Base-by-base conservation (phyloP, 345 rosid species). In the Gossypium longicalyx region DNA sequence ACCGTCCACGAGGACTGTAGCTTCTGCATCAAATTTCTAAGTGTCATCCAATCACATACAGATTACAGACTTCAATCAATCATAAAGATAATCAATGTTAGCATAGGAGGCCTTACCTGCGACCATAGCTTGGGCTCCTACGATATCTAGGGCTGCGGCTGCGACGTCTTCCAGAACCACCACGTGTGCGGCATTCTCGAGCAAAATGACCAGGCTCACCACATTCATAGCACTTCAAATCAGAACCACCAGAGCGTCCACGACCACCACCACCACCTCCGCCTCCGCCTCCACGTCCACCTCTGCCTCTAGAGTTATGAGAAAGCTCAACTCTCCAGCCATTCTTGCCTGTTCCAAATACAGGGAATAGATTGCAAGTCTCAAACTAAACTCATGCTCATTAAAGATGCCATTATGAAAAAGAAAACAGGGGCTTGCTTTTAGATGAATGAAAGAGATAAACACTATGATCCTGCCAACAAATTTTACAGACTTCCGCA, bases 171-270 rank as follows among this genome's bases (percentile, higher is more conserved):
- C 96, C 93, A 0, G 88, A 65, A 41, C 91, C 92, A 83, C 85
- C 91, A 38, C 91, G 97, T 25, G 61, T 67, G 57, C 89, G 89
- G 69, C 97, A 92, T 81, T 92, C 97, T 76, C 97, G 96, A 3
- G 97, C 96, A 86, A 92, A 92, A 77, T 92, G 97, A 67, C 97
- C 97, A 61, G 96, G 85, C 83, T 92, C 97, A 11, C 96, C 95
- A 74, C 97, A 92, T 71, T 92, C 97, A 72, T 90, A 92, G 81
- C 97, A 90, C 82, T 92, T 92, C 83, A 89, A 85, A 79, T 92
- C 96, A 68, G 93, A 90, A 67, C 93, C 97, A 59, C 97, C 96
- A 56, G 87, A 85, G n/a, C 93, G 92, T 23, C 97, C 93, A 12
- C 93, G 88, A 2, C 64, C 64, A 2, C 64, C 63, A 3, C 34